Conservation (phyloP, 2,329 filamentous ascomycete species). For the Xylaria sp. region DNA sequence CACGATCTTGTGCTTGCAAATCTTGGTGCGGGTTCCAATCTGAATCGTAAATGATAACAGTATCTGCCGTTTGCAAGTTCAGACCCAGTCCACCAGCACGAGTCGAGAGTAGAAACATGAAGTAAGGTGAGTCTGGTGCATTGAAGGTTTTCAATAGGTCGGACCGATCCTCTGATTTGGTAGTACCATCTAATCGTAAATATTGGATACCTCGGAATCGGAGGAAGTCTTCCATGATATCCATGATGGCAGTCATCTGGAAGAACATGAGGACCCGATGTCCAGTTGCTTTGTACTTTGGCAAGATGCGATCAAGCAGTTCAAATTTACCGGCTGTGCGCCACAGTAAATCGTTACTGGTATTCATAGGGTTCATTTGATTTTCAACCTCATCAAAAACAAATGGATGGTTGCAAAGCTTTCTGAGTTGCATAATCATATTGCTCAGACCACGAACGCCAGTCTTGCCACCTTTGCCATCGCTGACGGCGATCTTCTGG, state of each 20-base stretch:
- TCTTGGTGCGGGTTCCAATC: slow-evolving; percentile 99
- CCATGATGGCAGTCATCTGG: slow-evolving; percentile 99
- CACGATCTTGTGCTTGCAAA: slow-evolving; percentile 98
- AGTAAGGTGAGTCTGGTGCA: slow-evolving; percentile 87
- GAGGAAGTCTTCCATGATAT: slow-evolving; percentile 99
- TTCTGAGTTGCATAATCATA: slow-evolving; percentile 99
- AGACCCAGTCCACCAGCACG: slow-evolving; percentile 97
- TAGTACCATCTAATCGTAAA: slow-evolving; percentile 93
- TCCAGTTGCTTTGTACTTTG: slow-evolving; percentile 90
- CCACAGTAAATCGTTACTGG: slow-evolving; percentile 94
- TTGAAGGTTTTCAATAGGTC: slow-evolving; percentile 92
- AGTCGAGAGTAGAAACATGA: slow-evolving; percentile 98
- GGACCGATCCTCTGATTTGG: slow-evolving; percentile 96
- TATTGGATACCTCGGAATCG: slow-evolving; percentile 86
- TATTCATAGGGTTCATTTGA: slow-evolving; percentile 90
- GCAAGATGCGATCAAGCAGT: slow-evolving; percentile 88
- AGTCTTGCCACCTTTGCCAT: slow-evolving; percentile 95
- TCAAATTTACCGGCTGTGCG: slow-evolving; percentile 97
- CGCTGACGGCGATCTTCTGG: slow-evolving; percentile 93
- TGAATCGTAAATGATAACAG: slow-evolving; percentile 99
- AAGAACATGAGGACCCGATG: slow-evolving; percentile 99
- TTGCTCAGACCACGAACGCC: slow-evolving; percentile 95
- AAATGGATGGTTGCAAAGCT: slow-evolving; percentile 98
- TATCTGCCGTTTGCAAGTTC: slow-evolving; percentile 97
- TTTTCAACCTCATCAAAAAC: slow-evolving; percentile 98